Conservation (phyloP, 129 eudicot genomes). For the carrot (Daucus carota) region DNA sequence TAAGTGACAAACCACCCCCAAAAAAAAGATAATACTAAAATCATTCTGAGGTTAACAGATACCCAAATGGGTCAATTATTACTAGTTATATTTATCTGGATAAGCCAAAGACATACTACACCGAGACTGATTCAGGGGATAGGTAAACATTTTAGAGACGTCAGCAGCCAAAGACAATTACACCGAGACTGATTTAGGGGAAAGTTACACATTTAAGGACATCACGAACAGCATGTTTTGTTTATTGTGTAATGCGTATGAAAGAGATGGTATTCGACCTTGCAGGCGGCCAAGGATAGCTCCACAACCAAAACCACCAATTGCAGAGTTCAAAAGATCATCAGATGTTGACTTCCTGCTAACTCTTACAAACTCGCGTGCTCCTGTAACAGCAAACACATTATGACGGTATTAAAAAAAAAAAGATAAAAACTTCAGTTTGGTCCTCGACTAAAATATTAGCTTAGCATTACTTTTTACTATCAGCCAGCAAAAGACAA, state of each 20-base stretch:
- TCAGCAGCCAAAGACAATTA: not conserved
- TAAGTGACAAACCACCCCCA: no score
- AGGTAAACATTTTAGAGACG: no score
- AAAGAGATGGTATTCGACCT: constrained; percentile 41
- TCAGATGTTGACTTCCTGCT: constrained; percentile 61
- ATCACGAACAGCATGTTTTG: not conserved
- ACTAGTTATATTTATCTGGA: not conserved
- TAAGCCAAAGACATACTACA: not conserved
- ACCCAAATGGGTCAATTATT: not conserved
- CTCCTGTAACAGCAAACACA: constrained; percentile 42
- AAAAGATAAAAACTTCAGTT: not conserved
- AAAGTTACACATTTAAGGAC: not conserved
- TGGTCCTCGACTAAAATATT: not conserved
- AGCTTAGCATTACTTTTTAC: no score
- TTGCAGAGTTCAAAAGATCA: constrained; percentile 69
- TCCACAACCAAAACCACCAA: constrained; percentile 88
- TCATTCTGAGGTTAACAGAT: not conserved
- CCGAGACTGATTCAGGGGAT: no score
- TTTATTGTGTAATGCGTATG: not conserved
- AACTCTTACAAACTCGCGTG: constrained; percentile 75
- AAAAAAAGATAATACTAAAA: no score
- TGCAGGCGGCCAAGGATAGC: constrained; percentile 95
- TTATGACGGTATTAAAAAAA: not conserved
- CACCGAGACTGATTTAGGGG: not conserved
- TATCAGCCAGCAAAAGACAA: not conserved